A percentile compares a stretch with the other conserved stretches of the same genome.
phyloP scores from a whole-genome alignment of 2,329 filamentous ascomycete species.

The Alternaria conjuncta region DNA sequence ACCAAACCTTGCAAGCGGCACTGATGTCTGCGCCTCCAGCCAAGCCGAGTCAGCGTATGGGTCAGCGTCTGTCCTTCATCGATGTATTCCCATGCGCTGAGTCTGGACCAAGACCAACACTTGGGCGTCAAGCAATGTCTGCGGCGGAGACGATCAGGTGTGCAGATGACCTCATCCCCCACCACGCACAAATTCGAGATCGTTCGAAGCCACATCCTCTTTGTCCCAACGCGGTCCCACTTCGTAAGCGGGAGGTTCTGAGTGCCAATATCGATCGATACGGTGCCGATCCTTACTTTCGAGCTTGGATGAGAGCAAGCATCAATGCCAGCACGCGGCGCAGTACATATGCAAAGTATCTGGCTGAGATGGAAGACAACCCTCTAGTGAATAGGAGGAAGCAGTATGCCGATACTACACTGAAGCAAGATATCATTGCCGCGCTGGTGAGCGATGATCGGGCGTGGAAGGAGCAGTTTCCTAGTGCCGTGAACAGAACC shows the following conservation, averaged over 20 bases:
- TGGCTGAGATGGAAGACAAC: slow-evolving; percentile 33
- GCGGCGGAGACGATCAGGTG: background rate
- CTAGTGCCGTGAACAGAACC: slow-evolving; percentile 20
- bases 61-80: slow-evolving; percentile 19
- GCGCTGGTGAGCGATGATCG: slow-evolving; percentile 10
- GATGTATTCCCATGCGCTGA: slow-evolving; percentile 18
- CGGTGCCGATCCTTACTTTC: slow-evolving; percentile 33
- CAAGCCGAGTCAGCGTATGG: background rate
- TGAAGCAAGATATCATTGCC: slow-evolving; percentile 4
- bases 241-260: slow-evolving; percentile 26
- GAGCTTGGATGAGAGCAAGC: slow-evolving; percentile 32
- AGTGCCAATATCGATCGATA: slow-evolving; percentile 26
- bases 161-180: background rate
- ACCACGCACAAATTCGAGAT: slow-evolving; percentile 21
- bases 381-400: slow-evolving; percentile 30
- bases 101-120: slow-evolving; percentile 5
- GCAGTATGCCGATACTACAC: slow-evolving; percentile 19
- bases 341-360: slow-evolving; percentile 31
- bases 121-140: slow-evolving; percentile 13
- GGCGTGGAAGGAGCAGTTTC: slow-evolving; percentile 18
- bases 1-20: slow-evolving; percentile 16
- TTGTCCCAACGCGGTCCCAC: slow-evolving; percentile 35
- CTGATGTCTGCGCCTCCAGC: background rate
- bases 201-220: slow-evolving; percentile 27
- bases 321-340: slow-evolving; percentile 29